Base-by-base conservation (phyloP, 2,329 filamentous ascomycete genomes). In the Ceratocystis alfenasii region DNA sequence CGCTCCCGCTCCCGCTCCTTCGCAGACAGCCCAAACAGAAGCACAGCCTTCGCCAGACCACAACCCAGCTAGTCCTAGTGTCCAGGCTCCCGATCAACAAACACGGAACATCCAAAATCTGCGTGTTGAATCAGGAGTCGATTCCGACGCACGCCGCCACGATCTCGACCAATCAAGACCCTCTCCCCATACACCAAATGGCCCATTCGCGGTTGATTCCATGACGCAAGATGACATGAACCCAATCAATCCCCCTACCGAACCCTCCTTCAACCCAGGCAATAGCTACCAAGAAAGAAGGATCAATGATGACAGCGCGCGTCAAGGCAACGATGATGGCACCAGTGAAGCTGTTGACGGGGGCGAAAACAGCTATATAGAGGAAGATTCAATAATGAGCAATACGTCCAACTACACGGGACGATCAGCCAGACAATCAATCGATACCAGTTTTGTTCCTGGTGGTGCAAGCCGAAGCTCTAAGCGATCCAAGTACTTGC, bases 401-500 rank as follows among this genome's bases (percentile, higher is more conserved):
- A 65, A 65, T 41, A 28, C 20, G 3, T 22, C 55, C 2, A 20
- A 33, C 28, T 59, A 59, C 22, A 59, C 53, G 3, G 28, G 25
- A 30, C 53, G 53, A 41, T 48, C 44, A n/a, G 57, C 44, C 8
- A 59, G 44, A 63, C 61, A 63, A 48, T 50, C 61, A 28, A 17
- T 63, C 17, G 65, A 64, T 22, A 41, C 57, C 20, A 46, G 20
- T 30, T 61, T 61, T 30, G 62, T 57, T 48, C 25, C 48, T 12
- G 50, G 53, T 28, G 57, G 60, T 10, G 28, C 64, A 48, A 57
- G 59, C 17, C 63, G 60, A 12, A 46, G 36, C 15, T 68, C 66
- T n/a, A 65, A 65, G 22, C 45, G 63, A 62, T 63, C 66, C n/a
- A 68, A 68, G 53, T 68, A 68, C 50, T 55, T 68, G 33, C 64